Conservation (phyloP, 2,329 filamentous ascomycete genomes). For the Colletotrichum falcatum region DNA sequence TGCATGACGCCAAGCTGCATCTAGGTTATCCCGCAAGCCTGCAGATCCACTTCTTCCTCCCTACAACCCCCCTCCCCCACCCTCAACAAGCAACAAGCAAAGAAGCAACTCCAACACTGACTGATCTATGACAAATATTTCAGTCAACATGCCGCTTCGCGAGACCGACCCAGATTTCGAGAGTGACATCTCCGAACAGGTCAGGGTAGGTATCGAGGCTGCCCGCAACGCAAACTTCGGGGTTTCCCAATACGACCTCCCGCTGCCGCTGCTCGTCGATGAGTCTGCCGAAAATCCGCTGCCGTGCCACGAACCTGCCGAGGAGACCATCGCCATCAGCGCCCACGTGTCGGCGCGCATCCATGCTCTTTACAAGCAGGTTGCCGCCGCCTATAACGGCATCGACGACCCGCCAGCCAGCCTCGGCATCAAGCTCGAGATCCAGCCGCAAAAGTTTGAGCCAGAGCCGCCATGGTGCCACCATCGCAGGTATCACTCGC, state of each 20-base stretch:
- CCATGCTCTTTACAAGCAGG: slow-evolving; percentile 37
- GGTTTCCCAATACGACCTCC: neutral
- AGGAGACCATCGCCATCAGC: slow-evolving; percentile 40
- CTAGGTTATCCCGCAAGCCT: neutral
- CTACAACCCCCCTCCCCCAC: no score
- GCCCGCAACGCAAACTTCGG: neutral
- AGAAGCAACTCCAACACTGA: neutral
- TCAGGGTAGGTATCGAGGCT: neutral
- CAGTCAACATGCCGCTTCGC: slow-evolving; percentile 28
- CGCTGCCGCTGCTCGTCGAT: slow-evolving; percentile 27
- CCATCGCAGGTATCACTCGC: slow-evolving; percentile 42
- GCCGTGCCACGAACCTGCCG: slow-evolving; percentile 38
- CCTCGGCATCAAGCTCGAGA: slow-evolving; percentile 22
- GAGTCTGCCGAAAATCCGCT: slow-evolving; percentile 16
- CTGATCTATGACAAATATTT: slow-evolving; percentile 1
- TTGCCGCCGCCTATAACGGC: slow-evolving; percentile 30
- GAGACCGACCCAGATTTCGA: slow-evolving; percentile 32
- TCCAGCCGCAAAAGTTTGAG: slow-evolving; percentile 36
- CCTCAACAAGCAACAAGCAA: no score
- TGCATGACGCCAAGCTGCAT: neutral
- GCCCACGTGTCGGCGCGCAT: slow-evolving; percentile 40
- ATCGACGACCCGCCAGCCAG: slow-evolving; percentile 12
- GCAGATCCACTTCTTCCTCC: neutral
- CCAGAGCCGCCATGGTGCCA: slow-evolving; percentile 28
- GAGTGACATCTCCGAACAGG: slow-evolving; percentile 6